Percentiles rank a stretch among this genome's conserved stretches.
Conservation (phyloP, 1,284 basidiomycete species). For the Austropuccinia psidii region DNA sequence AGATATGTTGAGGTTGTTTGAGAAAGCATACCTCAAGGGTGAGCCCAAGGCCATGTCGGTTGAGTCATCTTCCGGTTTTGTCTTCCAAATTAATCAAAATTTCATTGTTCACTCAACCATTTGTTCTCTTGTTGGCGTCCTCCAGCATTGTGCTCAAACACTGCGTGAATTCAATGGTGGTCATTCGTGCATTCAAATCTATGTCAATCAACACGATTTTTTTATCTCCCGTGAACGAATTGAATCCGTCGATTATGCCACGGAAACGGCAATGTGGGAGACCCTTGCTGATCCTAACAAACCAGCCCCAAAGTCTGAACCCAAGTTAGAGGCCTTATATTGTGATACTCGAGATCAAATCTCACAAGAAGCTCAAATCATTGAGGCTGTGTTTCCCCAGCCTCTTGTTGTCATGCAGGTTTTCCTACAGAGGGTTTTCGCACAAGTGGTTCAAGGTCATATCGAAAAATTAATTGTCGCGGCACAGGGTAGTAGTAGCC, state of each 20-base stretch:
- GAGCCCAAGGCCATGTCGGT: conserved; percentile 99
- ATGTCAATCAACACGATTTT: conserved; percentile 99
- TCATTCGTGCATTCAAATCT: conserved; percentile 90
- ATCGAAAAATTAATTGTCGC: conserved; percentile 74
- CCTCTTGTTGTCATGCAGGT: conserved; percentile 98
- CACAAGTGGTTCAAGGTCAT: conserved; percentile 93
- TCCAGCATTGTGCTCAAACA: conserved; percentile 89
- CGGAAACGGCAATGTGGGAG: conserved; percentile 60
- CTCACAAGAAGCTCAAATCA: conserved; percentile 92
- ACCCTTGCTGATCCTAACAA: conserved; percentile 69
- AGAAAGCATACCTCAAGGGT: conserved; percentile 85
- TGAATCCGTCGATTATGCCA: conserved; percentile 47
- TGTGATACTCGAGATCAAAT: conserved; percentile 82
- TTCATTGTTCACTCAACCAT: neutral
- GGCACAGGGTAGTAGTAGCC: conserved; percentile 66
- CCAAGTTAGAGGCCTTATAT: conserved; percentile 71
- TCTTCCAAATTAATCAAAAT: neutral
- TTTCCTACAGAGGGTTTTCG: conserved; percentile 94
- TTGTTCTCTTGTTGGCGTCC: neutral
- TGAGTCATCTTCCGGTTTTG: conserved; percentile 45
- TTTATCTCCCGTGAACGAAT: conserved; percentile 77
- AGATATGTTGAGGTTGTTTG: conserved; percentile 93
- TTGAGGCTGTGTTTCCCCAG: conserved; percentile 96
- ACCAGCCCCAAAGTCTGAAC: conserved; percentile 68
- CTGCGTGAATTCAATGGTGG: conserved; percentile 97